Evolutionary conservation across 768 basidiomycete genomes (phyloP), one percentile per base, ranked within the genome.

Genomic region (Mycena leptocephala): DNA sequence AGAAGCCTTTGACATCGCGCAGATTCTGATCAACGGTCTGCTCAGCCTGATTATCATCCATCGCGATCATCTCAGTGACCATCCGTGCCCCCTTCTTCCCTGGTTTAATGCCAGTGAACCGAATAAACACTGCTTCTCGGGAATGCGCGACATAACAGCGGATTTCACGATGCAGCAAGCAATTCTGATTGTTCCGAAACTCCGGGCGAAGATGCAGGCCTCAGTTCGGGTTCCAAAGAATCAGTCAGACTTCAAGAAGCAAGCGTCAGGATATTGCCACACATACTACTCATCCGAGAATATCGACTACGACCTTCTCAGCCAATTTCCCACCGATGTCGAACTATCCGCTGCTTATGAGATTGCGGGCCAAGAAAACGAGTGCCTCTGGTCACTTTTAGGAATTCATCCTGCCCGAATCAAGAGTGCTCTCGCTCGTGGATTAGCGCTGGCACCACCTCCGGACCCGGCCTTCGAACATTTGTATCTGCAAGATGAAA

Each of bases 11-110:
- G 78, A 80, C 58, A 84, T 84, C 66, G 11, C 46, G 16, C n/a
- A 64, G 11, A 80, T 78, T 61, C 65, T 82, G 14, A 70, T 78
- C 22, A 70, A 81, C 32, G 82, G 81, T 16, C 58, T 83, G 5
- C 67, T 84, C 13, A 73, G 66, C 0, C 78, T 84, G 13, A 73
- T 83, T 32, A n/a, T 82, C 46, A 69, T 81, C 53, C 75, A 84
- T 70, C 81, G 82, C 16, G 81, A 74, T 26, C 64, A 74, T 39
- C 63, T 74, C 11, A 59, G 61, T 13, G 32, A n/a, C 1, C 22
- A 39, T 41, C 20, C 41, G 10, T 32, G n/a, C 22, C 65, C 73
- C 1, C 58, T 74, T 3, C 65, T 74, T 20, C 66, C 61, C 13
- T 74, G 73, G 73, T 30, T 64, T 24, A 46, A 58, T 53, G 55